Percentiles rank a stretch among this genome's conserved stretches.
Conservation (phyloP, 2,329 filamentous ascomycete species). For the Ceratocystis cubensis region DNA sequence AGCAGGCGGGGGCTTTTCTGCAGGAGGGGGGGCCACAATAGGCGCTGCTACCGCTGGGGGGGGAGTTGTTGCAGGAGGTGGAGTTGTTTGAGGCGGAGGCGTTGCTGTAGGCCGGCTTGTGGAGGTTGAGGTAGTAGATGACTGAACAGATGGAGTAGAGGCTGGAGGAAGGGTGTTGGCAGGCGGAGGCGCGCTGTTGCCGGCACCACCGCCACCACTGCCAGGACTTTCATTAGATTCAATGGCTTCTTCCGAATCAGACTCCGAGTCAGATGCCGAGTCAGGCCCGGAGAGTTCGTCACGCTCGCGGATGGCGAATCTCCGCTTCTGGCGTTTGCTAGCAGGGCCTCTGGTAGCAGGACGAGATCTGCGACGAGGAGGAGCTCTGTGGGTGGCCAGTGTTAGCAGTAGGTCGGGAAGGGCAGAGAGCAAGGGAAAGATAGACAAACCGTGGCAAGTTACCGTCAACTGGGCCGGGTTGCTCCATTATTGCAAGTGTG, state of each 20-base stretch:
- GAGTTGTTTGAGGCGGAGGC: background rate
- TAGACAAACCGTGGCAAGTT: slow-evolving; percentile 11
- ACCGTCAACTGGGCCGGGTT: slow-evolving; percentile 12
- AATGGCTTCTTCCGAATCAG: slow-evolving; percentile 4
- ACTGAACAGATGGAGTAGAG: background rate
- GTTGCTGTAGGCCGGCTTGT: background rate
- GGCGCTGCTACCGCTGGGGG: background rate
- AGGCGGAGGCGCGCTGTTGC: slow-evolving; percentile 5
- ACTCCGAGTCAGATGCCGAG: slow-evolving; percentile 15
- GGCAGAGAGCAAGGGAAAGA: background rate
- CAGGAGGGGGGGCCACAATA: background rate
- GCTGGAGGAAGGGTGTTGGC: background rate
- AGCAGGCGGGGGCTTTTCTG: background rate
- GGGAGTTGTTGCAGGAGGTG: background rate
- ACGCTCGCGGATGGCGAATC: background rate
- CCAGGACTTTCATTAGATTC: background rate
- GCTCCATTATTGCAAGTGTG: background rate
- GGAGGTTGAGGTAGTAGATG: background rate
- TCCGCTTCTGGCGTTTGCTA: background rate
- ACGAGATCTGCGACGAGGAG: slow-evolving; percentile 1
- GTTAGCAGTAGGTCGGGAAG: background rate
- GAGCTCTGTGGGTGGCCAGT: slow-evolving; percentile 8
- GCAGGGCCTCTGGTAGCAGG: background rate
- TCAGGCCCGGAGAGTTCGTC: background rate
- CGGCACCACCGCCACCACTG: background rate